These are phyloP conservation scores for Plasmopara viticola DNA, from an alignment of 352 stramenopile genomes.

Conservation along the genomic window DNA sequence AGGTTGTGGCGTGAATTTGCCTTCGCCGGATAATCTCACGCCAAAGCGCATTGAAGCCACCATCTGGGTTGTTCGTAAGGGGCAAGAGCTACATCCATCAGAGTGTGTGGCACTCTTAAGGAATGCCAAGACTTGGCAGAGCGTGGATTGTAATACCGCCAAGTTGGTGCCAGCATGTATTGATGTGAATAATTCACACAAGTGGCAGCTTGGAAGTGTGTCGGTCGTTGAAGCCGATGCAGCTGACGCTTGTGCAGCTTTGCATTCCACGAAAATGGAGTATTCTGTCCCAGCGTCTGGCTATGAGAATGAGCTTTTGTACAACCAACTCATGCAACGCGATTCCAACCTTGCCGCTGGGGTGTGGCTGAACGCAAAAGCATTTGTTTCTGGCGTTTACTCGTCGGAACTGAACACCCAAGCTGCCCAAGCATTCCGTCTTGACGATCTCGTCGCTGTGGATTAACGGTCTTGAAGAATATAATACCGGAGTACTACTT, in stretches of 20 bases:
- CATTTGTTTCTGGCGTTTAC: conserved; percentile 34
- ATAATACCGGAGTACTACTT: too few relatives aligned
- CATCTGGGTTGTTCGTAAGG: conserved; percentile 46
- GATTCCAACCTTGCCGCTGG: conserved; percentile 24
- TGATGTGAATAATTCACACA: conserved; percentile 19
- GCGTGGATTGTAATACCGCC: conserved; percentile 43
- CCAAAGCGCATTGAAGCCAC: conserved; percentile 74
- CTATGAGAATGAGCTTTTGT: conserved; percentile 50
- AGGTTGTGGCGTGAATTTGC: conserved; percentile 70
- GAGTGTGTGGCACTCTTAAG: conserved; percentile 54
- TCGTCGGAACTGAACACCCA: conserved; percentile 12
- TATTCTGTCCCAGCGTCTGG: conserved; percentile 45
- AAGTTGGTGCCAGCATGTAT: conserved; percentile 42
- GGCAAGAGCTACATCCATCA: conserved; percentile 23
- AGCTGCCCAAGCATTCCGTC: conserved; percentile 4
- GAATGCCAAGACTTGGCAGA: conserved; percentile 35
- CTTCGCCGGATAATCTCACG: conserved; percentile 79
- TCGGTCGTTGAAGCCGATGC: conserved; percentile 31
- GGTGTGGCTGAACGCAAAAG: conserved; percentile 45
- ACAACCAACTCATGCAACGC: conserved; percentile 25
- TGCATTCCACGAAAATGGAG: conserved; percentile 6
- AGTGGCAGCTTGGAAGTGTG: conserved; percentile 33
- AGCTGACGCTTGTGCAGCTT: conserved; percentile 17
- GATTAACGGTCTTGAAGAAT: conserved; percentile 11
- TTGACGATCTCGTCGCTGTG: conserved; percentile 19